Base-by-base conservation (phyloP, 345 rosid species). In the Eucalyptus guilfoylei region DNA sequence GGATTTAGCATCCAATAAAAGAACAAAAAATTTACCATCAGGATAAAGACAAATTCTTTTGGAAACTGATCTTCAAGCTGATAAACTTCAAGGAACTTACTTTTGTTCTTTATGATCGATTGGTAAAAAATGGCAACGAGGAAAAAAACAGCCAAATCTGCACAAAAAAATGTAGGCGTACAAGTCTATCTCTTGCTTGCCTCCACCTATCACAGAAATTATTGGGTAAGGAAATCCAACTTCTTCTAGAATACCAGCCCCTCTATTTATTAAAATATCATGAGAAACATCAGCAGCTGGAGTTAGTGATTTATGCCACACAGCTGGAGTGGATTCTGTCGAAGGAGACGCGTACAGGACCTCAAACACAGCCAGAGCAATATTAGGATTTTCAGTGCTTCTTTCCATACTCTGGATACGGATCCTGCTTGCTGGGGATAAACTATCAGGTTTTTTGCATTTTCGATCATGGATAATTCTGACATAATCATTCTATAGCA, bases 41-140 rank as follows among this genome's bases (percentile, higher is more conserved):
- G 86, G 87, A 90, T 90, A 49, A 91, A 92, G 16, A 92, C 95
- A 47, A 90, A 93, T 88, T 93, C 95, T 89, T 89, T 90, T 14
- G 95, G 94, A 86, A 93, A 92, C 89, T 93, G 95, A 89, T 93
- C 94, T 90, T 93, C 93, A 48, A 92, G 94, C 91, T 92, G 95
- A 91, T 93, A 93, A 54, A 93, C 94, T 89, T 93, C 94, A 24
- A 93, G 95, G 86, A 93, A 90, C 86, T 93, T 94, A 52, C 93
- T 92, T 62, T 92, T 93, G 88, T 90, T 93, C 87, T 93, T 93
- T 62, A 93, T 92, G 64, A 93, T 91, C 3, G 90, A 92, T 85
- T 89, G 92, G 67, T 92, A 93, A 88, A 92, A 93, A 24, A 91
- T 89, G 87, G 93, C 91, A 32, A 93, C 93, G 87, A 93, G 81